Conservation (phyloP, 768 basidiomycete genomes). For the Boletus rubescentipes region DNA sequence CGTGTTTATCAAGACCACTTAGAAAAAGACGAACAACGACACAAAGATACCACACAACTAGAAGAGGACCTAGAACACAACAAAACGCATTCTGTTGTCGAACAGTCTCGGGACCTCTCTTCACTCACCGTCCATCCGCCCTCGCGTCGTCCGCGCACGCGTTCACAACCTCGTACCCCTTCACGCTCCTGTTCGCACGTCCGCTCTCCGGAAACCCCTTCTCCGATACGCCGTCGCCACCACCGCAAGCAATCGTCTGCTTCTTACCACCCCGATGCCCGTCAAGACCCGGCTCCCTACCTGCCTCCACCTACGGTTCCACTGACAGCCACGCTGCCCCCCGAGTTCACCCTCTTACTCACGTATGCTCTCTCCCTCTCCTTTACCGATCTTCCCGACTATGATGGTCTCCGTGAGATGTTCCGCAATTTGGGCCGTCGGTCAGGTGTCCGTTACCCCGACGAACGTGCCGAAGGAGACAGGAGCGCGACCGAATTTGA, state of each 20-base stretch:
- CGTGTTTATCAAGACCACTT: constrained; percentile 4
- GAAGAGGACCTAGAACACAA: constrained; percentile 15
- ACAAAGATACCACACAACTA: constrained; percentile 3
- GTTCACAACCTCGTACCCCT: constrained; percentile 20
- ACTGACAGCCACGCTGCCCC: constrained; percentile 73
- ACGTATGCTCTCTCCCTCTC: constrained; percentile 76
- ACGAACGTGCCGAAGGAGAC: constrained; percentile 20
- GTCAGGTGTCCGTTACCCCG: constrained; percentile 44
- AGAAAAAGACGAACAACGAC: constrained; percentile 2
- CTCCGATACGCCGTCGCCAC: constrained; percentile 15
- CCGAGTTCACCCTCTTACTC: constrained; percentile 80
- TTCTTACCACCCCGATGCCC: constrained; percentile 18
- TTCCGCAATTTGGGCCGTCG: constrained; percentile 61
- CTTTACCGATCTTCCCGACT: constrained; percentile 89
- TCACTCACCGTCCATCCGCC: neutral
- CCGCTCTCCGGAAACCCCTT: constrained; percentile 20
- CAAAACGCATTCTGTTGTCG: constrained; percentile 9
- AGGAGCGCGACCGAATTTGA: constrained; percentile 41
- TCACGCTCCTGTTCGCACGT: constrained; percentile 10
- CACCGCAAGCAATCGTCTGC: constrained; percentile 21
- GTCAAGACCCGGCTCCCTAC: constrained; percentile 9
- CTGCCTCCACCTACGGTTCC: constrained; percentile 34
- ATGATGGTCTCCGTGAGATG: constrained; percentile 73
- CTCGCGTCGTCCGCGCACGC: constrained; percentile 14
- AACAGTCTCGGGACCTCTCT: constrained; percentile 17